phyloP scores from a whole-genome alignment of 148 eudicot species.

The Selenicereus undatus region DNA sequence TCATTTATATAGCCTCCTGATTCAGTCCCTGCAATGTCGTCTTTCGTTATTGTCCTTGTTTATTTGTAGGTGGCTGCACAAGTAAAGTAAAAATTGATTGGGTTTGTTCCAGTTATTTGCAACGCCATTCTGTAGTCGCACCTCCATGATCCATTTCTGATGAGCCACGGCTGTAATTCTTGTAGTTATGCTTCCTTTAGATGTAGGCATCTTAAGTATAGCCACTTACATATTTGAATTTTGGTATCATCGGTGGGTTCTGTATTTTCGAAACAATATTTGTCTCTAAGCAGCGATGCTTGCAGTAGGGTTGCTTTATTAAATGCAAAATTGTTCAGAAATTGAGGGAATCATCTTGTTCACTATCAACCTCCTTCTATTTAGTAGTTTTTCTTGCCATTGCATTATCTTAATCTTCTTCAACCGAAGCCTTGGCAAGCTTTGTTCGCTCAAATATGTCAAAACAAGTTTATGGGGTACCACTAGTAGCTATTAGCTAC shows the following conservation, averaged over 20 bases:
- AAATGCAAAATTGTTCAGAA: too few species aligned
- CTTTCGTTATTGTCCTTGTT: slow-evolving; percentile 16
- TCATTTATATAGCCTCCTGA: neutral
- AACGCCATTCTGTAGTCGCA: slow-evolving; percentile 9
- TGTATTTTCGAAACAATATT: too few species aligned
- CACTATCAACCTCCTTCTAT: too few species aligned
- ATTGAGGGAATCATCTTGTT: too few species aligned
- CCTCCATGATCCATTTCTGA: slow-evolving; percentile 14
- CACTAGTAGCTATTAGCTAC: too few species aligned
- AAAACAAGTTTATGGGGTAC: too few species aligned
- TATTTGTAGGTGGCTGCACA: slow-evolving; percentile 19
- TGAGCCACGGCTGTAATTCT: slow-evolving; percentile 9
- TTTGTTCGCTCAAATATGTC: too few species aligned
- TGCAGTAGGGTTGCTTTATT: too few species aligned
- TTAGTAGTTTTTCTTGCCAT: too few species aligned
- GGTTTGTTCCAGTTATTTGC: slow-evolving; percentile 16
- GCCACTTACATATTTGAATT: slow-evolving; percentile 10
- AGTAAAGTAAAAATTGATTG: slow-evolving; percentile 12
- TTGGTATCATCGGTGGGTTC: neutral
- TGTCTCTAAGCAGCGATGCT: too few species aligned
- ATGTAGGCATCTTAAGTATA: slow-evolving; percentile 6
- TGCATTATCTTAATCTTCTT: too few species aligned
- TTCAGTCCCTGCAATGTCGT: neutral
- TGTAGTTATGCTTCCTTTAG: neutral
- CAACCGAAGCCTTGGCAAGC: too few species aligned